A percentile compares a stretch with the other conserved stretches of the same genome.
Evolutionary conservation across 805 yeast genomes (phyloP).

Genomic region (Lachancea fermentati): DNA sequence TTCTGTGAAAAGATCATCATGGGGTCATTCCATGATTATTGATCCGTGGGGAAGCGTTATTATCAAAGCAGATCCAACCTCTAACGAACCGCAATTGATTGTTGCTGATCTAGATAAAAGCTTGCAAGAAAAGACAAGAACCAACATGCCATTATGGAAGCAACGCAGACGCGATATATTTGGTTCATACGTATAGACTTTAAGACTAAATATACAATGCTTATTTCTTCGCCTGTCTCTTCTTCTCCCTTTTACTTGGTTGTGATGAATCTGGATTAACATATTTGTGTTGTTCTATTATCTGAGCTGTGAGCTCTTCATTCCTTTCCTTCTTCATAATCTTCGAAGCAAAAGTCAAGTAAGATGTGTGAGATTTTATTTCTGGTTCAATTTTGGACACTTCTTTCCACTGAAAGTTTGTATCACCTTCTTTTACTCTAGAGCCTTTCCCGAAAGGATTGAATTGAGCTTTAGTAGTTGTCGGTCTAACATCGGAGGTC

Average conservation of each 20-base stretch:
- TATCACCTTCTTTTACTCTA: slow-evolving; percentile 84
- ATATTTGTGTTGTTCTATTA: slow-evolving; percentile 4
- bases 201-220: neutral
- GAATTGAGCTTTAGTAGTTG: slow-evolving; percentile 47
- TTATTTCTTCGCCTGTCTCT: slow-evolving; percentile 1
- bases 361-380: slow-evolving; percentile 89
- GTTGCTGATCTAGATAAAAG: slow-evolving; percentile 63
- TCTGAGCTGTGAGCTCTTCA: slow-evolving; percentile 10
- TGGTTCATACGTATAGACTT: slow-evolving; percentile 16
- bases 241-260: slow-evolving; percentile 7
- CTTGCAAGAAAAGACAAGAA: slow-evolving; percentile 45
- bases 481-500: slow-evolving; percentile 26
- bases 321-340: slow-evolving; percentile 24
- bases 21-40: slow-evolving; percentile 81
- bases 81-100: slow-evolving; percentile 40
- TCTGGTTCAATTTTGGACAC: slow-evolving; percentile 84
- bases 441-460: slow-evolving; percentile 93
- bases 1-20: slow-evolving; percentile 53
- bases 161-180: slow-evolving; percentile 66
- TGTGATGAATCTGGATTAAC: neutral
- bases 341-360: slow-evolving; percentile 79
- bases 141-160: slow-evolving; percentile 69
- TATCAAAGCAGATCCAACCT: slow-evolving; percentile 46
- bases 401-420: slow-evolving; percentile 68
- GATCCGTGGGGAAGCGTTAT: slow-evolving; percentile 88